Base-by-base conservation (phyloP, 148 eudicot species). In the Bassia scoparia region DNA sequence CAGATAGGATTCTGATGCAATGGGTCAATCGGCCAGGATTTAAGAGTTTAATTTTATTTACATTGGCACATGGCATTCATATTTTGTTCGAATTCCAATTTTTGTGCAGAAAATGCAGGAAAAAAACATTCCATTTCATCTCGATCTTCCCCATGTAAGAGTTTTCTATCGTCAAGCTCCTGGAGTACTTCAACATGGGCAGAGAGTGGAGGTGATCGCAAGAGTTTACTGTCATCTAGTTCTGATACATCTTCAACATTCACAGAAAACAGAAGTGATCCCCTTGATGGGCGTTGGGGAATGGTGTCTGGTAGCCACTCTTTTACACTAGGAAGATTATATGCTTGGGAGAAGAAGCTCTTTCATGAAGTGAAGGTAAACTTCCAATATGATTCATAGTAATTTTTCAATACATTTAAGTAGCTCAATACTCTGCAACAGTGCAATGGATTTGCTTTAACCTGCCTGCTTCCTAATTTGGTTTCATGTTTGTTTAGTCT, bases 311-410 rank as follows among this genome's bases (percentile, higher is more conserved):
- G 92, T 20, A 84, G 87, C 70, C 92, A 88, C 82, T 86, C 83
- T 0, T 78, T 61, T 63, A 88, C 92, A 2, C 62, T 88, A 46
- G 89, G 80, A 61, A 82, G 92, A 61, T 69, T 88, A 43, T 86
- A 81, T 76, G 92, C 87, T 59, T 88, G 91, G 89, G 91, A 88
- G 70, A 84, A 84, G 83, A 88, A 88, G 86, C 87, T 88, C 60
- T 88, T 76, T 54, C 76, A 79, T 18, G 92, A 88, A 70, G 81
- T 86, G 16, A 88, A 86, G 87, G 92, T 88, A 81, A 68, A 54
- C 34, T 55, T 46, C 12, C 23, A 0, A 33, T 17, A 12, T 31
- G 50, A 8, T 44, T 43, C 23, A n/a, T n/a, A n/a, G n/a, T n/a
- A n/a, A n/a, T n/a, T n/a, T n/a, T n/a, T n/a, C n/a, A n/a, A 15